A percentile compares a stretch with the other conserved stretches of the same genome.
Evolutionary conservation across 768 basidiomycete genomes (phyloP).

Genomic region (Gloeostereum incarnatum): DNA sequence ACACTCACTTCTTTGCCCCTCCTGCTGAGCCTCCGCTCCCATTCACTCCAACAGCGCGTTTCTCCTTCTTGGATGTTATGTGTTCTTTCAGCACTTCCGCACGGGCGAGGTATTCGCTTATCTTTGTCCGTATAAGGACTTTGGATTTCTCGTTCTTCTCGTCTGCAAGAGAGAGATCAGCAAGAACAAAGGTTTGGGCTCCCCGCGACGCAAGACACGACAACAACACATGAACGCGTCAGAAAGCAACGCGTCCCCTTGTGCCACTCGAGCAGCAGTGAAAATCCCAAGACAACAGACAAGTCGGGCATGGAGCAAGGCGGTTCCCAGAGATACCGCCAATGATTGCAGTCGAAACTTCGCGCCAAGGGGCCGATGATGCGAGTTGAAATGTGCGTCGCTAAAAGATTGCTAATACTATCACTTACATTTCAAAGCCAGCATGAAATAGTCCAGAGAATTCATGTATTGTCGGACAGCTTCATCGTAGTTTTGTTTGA

Average conservation of each 20-base stretch:
- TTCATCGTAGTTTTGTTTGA: slow-evolving; percentile 86
- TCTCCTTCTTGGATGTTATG: slow-evolving; percentile 58
- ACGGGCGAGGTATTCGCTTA: slow-evolving; percentile 86
- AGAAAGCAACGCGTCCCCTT: no score
- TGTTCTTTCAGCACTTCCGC: slow-evolving; percentile 91
- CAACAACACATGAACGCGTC: no score
- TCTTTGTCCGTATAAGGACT: slow-evolving; percentile 75
- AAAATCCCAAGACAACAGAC: no score
- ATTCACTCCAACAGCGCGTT: slow-evolving; percentile 34
- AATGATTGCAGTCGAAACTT: no score
- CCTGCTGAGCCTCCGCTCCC: slow-evolving; percentile 23
- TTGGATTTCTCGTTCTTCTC: slow-evolving; percentile 96
- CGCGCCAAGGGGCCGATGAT: no score
- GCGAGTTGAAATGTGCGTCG: background rate
- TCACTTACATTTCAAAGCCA: slow-evolving; percentile 86
- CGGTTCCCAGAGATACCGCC: no score
- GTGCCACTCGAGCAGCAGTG: no score
- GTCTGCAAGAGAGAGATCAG: no score
- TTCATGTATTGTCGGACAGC: slow-evolving; percentile 95
- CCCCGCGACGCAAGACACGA: no score
- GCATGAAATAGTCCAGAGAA: slow-evolving; percentile 96
- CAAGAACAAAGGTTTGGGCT: no score
- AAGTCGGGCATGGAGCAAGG: no score
- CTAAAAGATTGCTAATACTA: background rate
- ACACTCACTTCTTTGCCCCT: slow-evolving; percentile 31